Evolutionary conservation across 345 rosid genomes (phyloP), one percentile per base, ranked within the genome.

Genomic region (Gossypium australe): DNA sequence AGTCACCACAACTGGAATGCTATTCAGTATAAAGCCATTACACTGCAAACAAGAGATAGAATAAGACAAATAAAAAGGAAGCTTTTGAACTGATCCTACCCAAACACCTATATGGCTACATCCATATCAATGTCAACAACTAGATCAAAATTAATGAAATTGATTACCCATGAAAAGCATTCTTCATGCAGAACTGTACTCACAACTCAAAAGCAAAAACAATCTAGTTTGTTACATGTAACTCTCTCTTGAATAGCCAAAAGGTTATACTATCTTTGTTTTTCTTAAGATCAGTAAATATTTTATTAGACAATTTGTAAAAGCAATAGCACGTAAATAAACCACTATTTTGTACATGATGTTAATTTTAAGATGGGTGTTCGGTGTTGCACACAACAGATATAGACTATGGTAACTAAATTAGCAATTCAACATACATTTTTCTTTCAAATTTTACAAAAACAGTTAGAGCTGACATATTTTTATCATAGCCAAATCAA

Each of bases 1-100:
- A 71, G 98, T 93, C 81, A 93, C 98, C 80, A 91, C 70, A 73
- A 95, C 99, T 20, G 99, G 98, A 77, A 89, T 80, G 87, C 97
- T 89, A 84, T 93, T 95, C 70, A 95, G 87, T 67, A 95, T 77
- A 80, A 95, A 95, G 80, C 85, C 70, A 78, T 95, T 95, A 43
- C 75, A 82, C 99, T 95, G 97, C 89, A 81, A 74, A 76, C 48
- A 80, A 78, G 77, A 18, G 71, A 78, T 78, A 44, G 68, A 81
- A 78, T 84, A 77, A 81, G 71, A 71, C 43, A 11, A 77, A n/a
- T 61, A 44, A 34, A 17, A 18, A 69, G 29, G 20, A 13, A 56
- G 20, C 52, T 22, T 62, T 68, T n/a, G 60, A 38, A 11, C 70
- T 4, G 41, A 48, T 55, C 16, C 70, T 44, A 41, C 22, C 17